Conservation (phyloP, 257 asterid species). For the Plantago elongata region DNA sequence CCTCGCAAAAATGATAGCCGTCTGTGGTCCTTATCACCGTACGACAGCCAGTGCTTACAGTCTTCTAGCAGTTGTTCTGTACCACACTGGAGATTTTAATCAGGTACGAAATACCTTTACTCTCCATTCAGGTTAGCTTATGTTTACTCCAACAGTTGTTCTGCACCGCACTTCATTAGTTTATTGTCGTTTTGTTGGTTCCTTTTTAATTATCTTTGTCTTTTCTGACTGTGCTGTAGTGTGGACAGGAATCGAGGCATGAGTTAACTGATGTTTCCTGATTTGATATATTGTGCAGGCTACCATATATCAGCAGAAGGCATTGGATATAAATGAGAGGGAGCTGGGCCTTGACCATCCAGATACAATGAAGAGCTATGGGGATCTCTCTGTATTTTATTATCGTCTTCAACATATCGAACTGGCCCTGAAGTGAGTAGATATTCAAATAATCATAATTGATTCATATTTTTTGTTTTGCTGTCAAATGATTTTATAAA, state of each 20-base stretch:
- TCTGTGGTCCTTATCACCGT: conserved; percentile 97
- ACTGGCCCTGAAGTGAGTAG: conserved; percentile 89
- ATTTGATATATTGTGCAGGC: conserved; percentile 46
- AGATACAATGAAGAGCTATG: conserved; percentile 99
- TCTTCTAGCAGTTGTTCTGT: conserved; percentile 97
- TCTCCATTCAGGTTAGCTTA: neutral
- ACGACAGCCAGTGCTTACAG: conserved; percentile 96
- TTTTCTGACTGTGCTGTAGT: conserved; percentile 8
- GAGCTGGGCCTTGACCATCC: conserved; percentile 99
- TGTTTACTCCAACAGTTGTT: neutral
- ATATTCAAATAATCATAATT: neutral
- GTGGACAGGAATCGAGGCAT: conserved; percentile 6
- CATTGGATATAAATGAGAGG: conserved; percentile 95
- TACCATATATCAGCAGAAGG: conserved; percentile 94
- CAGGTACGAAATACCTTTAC: conserved; percentile 46
- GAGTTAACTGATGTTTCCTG: neutral
- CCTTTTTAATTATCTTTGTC: neutral
- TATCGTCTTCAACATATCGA: conserved; percentile 98
- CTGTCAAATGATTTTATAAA: neutral
- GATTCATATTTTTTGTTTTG: conserved; percentile 16
- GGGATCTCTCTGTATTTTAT: conserved; percentile 96
- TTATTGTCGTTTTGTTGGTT: neutral
- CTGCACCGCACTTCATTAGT: neutral
- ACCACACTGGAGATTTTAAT: conserved; percentile 98
- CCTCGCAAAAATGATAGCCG: conserved; percentile 90